Evolutionary conservation across 208 protist genomes (phyloP), one percentile per base, ranked within the genome.

Genomic region (Wallacemonas rigidus): DNA sequence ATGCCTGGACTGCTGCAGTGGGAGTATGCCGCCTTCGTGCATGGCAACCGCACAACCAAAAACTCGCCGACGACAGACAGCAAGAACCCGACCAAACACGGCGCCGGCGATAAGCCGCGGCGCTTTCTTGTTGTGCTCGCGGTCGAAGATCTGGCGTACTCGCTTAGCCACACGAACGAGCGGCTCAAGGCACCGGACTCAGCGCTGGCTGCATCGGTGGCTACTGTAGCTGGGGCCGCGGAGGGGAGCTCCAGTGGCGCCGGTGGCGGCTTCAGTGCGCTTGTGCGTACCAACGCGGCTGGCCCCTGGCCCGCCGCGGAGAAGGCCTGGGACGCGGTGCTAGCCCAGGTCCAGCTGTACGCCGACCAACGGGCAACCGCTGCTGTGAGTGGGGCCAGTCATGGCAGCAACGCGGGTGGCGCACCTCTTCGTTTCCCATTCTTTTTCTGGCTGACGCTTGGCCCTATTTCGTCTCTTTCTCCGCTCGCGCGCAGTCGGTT

Each of bases 381-480:
- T 17, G 36, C 61, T 44, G 61, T 14, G 26, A 39, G 60, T 15
- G 55, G 67, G 14, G 43, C 41, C 35, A 57, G 69, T 26, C 53
- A 64, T 11, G 60, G 38, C 14, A 36, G 38, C 39, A 26, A 5
- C 69, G 14, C 55, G 3, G 4, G 45, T n/a, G 36, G 36, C 9
- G 62, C 36, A 4, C 12, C 35, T 3, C 44, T 47, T 74, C 48
- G 62, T 76, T 2, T 44, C 51, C 40, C 82, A 76, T 7, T 82
- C 65, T 82, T 76, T 26, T 48, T 88, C 73, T 82, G 77, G 82
- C 69, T 94, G 75, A 89, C 74, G 58, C 72, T 80, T 17, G 76
- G 74, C 9, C 83, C 89, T 2, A 50, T 91, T 38, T 79, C 77
- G 8, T 61, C 50, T 3, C 60, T 94, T 39, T 77, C 77, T 2